Conservation (phyloP, 306 rosid species). For the Calophaca sinica region DNA sequence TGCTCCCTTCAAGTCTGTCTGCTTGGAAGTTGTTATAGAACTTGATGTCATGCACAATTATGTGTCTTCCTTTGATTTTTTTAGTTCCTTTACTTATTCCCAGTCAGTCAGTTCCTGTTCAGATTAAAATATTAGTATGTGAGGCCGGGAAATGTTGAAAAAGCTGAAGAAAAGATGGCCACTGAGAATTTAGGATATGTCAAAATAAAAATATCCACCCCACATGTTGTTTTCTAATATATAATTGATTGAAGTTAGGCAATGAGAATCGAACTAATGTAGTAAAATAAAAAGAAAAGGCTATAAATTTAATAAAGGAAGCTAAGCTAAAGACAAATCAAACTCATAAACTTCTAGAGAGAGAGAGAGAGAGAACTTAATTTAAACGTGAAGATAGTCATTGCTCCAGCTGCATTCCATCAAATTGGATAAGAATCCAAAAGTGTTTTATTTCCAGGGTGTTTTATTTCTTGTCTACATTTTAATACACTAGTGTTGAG, state of each 20-base stretch:
- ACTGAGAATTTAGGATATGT: slow-evolving; percentile 64
- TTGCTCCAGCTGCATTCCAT: slow-evolving; percentile 51
- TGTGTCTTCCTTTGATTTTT: slow-evolving; percentile 51
- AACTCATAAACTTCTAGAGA: slow-evolving; percentile 20
- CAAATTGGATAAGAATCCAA: slow-evolving; percentile 63
- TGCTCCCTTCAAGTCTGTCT: slow-evolving; percentile 66
- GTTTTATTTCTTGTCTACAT: too few species aligned
- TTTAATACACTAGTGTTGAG: too few species aligned
- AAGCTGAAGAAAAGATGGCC: slow-evolving; percentile 45
- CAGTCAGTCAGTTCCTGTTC: slow-evolving; percentile 50
- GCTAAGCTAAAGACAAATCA: slow-evolving; percentile 46
- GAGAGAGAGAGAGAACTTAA: slow-evolving; percentile 14
- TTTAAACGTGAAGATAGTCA: slow-evolving; percentile 16
- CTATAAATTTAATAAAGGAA: slow-evolving; percentile 20
- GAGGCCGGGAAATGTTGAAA: slow-evolving; percentile 46
- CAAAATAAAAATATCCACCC: slow-evolving; percentile 55
- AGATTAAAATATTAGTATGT: slow-evolving; percentile 45
- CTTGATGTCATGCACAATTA: slow-evolving; percentile 73
- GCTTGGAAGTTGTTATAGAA: slow-evolving; percentile 77
- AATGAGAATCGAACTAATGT: slow-evolving; percentile 7
- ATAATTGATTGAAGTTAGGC: slow-evolving; percentile 48
- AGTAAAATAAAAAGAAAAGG: slow-evolving; percentile 24
- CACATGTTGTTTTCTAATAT: slow-evolving; percentile 54
- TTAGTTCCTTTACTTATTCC: slow-evolving; percentile 55
- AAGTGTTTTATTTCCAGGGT: slow-evolving; percentile 32